Conservation (phyloP, 2,329 filamentous ascomycete species). For the Colletotrichum lini region DNA sequence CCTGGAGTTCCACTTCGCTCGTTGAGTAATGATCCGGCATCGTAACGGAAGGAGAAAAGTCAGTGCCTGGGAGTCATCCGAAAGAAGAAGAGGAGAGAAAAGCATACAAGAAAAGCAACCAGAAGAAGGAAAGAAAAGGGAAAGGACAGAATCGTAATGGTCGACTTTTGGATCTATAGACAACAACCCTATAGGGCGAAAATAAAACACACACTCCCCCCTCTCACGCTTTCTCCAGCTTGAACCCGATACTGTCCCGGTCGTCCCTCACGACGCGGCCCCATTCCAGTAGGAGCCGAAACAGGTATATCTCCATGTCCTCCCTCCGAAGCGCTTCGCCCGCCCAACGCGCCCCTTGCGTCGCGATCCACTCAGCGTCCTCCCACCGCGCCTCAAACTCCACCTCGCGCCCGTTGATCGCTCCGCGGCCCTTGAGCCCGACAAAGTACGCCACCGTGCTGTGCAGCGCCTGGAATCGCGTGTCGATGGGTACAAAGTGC, state of each 20-base stretch:
- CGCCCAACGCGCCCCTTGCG: conserved; percentile 76
- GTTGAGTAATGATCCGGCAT: not conserved
- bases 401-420: conserved; percentile 61
- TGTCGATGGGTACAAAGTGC: conserved; percentile 85
- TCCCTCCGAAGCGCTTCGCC: conserved; percentile 73
- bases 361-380: conserved; percentile 76
- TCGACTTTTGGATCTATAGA: not conserved
- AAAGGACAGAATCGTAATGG: not conserved
- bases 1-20: not conserved
- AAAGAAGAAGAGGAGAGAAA: no score
- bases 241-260: conserved; percentile 62
- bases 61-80: not conserved
- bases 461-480: conserved; percentile 81
- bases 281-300: conserved; percentile 84
- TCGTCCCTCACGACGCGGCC: conserved; percentile 76
- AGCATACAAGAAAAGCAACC: no score
- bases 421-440: conserved; percentile 64
- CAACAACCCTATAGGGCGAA: not conserved
- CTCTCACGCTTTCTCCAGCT: conserved; percentile 22
- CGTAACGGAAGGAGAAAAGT: not conserved
- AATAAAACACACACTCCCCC: not conserved
- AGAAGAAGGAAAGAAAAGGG: no score
- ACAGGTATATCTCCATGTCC: conserved; percentile 87
- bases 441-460: conserved; percentile 82
- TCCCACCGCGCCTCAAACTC: conserved; percentile 63